Conservation (phyloP, 371 early-diverging fungal species). For the Mucor velutinosus region DNA sequence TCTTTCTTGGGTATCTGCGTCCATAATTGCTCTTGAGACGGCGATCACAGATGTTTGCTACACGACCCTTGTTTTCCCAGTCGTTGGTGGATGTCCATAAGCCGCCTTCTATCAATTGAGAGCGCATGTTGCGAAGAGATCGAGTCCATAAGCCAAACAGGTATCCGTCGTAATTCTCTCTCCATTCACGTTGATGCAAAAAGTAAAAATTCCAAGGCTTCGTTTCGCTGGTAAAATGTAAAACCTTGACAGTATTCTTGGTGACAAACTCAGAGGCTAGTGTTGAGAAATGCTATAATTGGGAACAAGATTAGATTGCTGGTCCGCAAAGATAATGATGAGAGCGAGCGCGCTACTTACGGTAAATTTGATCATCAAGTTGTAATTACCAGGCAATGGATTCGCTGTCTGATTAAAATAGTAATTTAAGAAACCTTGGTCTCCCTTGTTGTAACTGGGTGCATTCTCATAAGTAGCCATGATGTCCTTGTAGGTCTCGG, state of each 20-base stretch:
- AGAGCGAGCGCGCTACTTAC: conserved; percentile 13
- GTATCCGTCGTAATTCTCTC: conserved; percentile 37
- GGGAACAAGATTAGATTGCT: background rate
- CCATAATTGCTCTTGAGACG: conserved; percentile 13
- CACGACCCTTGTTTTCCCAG: conserved; percentile 14
- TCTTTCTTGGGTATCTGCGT: conserved; percentile 11
- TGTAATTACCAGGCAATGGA: conserved; percentile 34
- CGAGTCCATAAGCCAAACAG: conserved; percentile 35
- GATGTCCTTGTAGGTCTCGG: conserved; percentile 24
- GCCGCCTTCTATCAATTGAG: conserved; percentile 10
- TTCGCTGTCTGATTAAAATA: conserved; percentile 32
- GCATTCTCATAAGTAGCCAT: conserved; percentile 29
- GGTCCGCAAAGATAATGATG: background rate
- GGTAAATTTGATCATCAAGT: conserved; percentile 40
- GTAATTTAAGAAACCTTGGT: conserved; percentile 43
- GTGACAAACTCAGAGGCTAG: conserved; percentile 23
- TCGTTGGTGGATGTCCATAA: background rate
- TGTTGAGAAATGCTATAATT: conserved; percentile 26
- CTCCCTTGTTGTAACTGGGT: conserved; percentile 39
- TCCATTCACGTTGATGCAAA: conserved; percentile 34
- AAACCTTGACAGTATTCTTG: conserved; percentile 27
- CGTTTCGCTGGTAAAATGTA: conserved; percentile 41
- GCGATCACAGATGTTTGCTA: conserved; percentile 13
- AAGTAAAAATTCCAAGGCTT: conserved; percentile 45
- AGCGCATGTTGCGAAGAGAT: conserved; percentile 11